phyloP scores from a whole-genome alignment of 208 protist species.

The Phytomonas sp. region DNA sequence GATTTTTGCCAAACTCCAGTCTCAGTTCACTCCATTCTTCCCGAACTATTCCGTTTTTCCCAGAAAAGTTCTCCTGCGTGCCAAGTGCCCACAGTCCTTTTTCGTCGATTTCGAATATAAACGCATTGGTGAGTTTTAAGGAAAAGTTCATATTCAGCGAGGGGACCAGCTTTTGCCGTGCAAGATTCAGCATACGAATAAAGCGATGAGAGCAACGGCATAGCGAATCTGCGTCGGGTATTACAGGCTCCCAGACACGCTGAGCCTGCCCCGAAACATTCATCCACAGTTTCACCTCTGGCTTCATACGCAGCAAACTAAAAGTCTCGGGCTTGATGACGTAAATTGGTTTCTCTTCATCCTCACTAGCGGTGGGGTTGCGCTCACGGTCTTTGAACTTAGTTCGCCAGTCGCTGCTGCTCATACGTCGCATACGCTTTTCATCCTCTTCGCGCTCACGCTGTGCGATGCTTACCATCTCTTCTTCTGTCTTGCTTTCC shows the following conservation, averaged over 20 bases:
- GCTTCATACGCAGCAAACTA: slow-evolving; percentile 56
- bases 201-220: slow-evolving; percentile 68
- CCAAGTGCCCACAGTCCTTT: slow-evolving; percentile 77
- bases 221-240: slow-evolving; percentile 61
- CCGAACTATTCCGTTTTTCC: slow-evolving; percentile 34
- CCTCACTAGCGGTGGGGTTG: slow-evolving; percentile 67
- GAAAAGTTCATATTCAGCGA: slow-evolving; percentile 88
- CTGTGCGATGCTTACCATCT: slow-evolving; percentile 53
- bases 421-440: slow-evolving; percentile 86
- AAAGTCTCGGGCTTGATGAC: slow-evolving; percentile 82
- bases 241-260: slow-evolving; percentile 72
- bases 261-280: slow-evolving; percentile 50
- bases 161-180: slow-evolving; percentile 75
- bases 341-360: slow-evolving; percentile 76
- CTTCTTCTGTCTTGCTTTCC: slow-evolving; percentile 61
- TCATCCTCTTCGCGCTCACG: slow-evolving; percentile 76
- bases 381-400: slow-evolving; percentile 81
- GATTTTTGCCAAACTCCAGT: slow-evolving; percentile 74
- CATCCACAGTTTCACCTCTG: slow-evolving; percentile 75
- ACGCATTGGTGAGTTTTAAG: slow-evolving; percentile 80
- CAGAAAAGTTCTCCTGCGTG: slow-evolving; percentile 69
- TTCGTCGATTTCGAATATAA: slow-evolving; percentile 79
- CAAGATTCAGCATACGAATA: slow-evolving; percentile 76
- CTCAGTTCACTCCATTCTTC: slow-evolving; percentile 81
- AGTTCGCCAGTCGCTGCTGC: slow-evolving; percentile 78